Conservation (phyloP, 1,139 yeast species). For the Dujonia santamariae region DNA sequence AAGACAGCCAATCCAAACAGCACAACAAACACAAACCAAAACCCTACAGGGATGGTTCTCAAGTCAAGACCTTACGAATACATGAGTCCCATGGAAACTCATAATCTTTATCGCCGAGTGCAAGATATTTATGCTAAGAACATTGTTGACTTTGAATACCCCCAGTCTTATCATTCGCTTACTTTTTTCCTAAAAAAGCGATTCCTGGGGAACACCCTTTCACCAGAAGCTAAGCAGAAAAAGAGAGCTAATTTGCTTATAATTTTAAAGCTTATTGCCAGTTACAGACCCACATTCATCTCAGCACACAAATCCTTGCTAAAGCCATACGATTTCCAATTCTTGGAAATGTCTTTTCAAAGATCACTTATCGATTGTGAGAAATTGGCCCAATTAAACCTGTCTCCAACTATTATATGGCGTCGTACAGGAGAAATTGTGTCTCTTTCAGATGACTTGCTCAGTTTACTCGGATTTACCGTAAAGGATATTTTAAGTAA, state of each 20-base stretch:
- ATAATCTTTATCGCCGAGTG: slow-evolving; percentile 61
- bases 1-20: not conserved
- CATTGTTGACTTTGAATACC: slow-evolving; percentile 61
- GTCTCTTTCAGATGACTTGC: slow-evolving; percentile 64
- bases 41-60: not conserved
- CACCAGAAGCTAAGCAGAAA: slow-evolving; percentile 26
- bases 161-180: slow-evolving; percentile 62
- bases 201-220: slow-evolving; percentile 41
- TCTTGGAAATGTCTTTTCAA: slow-evolving; percentile 68
- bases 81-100: slow-evolving; percentile 54
- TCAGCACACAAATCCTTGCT: slow-evolving; percentile 65
- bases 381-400: slow-evolving; percentile 51
- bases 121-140: slow-evolving; percentile 60
- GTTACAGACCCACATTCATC: slow-evolving; percentile 68
- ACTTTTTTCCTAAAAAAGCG: slow-evolving; percentile 53
- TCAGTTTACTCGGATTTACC: slow-evolving; percentile 58
- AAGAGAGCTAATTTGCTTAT: slow-evolving; percentile 48
- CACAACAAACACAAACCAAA: slow-evolving; percentile 1
- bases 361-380: slow-evolving; percentile 68
- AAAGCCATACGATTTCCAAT: slow-evolving; percentile 62
- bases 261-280: slow-evolving; percentile 64
- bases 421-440: slow-evolving; percentile 76
- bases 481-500: slow-evolving; percentile 47
- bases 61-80: slow-evolving; percentile 25
- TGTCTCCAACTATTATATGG: slow-evolving; percentile 75